Conservation (phyloP, 495 filamentous ascomycete species). For the Penicillium macrosclerotiorum region DNA sequence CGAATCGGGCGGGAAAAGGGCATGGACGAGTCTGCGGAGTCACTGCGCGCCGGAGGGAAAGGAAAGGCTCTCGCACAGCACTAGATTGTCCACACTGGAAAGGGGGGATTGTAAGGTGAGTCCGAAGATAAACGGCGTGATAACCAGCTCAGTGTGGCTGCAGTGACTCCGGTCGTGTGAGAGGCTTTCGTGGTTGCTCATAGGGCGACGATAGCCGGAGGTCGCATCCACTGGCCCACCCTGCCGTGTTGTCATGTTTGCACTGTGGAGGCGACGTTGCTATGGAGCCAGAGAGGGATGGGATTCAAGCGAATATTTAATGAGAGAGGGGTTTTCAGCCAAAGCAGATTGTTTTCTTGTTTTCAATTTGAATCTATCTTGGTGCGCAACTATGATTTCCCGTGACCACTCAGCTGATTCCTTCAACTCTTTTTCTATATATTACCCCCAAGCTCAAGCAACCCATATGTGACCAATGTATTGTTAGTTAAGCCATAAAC, state of each 20-base stretch:
- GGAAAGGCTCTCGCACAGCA: background rate
- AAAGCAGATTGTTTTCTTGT: no score
- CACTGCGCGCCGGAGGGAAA: background rate
- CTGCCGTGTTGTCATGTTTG: conserved; percentile 15
- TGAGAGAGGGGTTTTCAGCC: no score
- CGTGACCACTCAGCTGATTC: no score
- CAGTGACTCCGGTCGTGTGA: conserved; percentile 14
- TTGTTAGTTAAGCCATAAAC: no score
- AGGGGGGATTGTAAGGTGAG: background rate
- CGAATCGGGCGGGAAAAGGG: conserved; percentile 39
- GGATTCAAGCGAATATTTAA: no score
- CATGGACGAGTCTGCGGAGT: conserved; percentile 31
- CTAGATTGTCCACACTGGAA: background rate
- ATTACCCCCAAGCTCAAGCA: no score
- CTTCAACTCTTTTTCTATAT: no score
- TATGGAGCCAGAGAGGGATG: no score
- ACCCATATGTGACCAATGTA: no score
- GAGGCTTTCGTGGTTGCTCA: conserved; percentile 8
- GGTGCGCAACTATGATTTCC: no score
- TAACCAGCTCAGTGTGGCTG: conserved; percentile 11
- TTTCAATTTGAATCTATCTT: no score
- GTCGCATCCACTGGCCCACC: conserved; percentile 13
- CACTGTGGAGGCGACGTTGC: conserved; percentile 2
- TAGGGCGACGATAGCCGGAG: conserved; percentile 6
- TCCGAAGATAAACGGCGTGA: conserved; percentile 11